A percentile compares a stretch with the other conserved stretches of the same genome.
Conservation (phyloP, 78 protist species). For the Capsaspora owczarzaki region DNA sequence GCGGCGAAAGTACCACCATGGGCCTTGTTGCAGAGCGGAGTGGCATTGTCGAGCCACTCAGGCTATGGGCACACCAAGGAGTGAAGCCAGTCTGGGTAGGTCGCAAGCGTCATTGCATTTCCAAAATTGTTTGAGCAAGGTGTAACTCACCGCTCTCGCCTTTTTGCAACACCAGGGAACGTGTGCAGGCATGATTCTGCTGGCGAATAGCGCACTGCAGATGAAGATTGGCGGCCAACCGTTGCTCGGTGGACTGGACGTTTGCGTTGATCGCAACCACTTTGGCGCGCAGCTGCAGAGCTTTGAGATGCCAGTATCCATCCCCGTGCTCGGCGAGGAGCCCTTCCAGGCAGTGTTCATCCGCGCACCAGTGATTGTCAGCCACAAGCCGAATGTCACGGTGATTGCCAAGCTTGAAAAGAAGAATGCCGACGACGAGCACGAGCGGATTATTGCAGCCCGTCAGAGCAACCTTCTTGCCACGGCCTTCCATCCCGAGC, state of each 20-base stretch:
- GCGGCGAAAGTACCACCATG: conserved; percentile 37
- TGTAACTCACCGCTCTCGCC: too few species aligned
- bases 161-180: conserved; percentile 57
- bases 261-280: conserved; percentile 47
- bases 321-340: neutral
- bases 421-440: neutral
- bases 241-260: conserved; percentile 54
- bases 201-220: conserved; percentile 34
- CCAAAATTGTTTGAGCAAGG: neutral
- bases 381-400: neutral
- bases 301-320: conserved; percentile 20
- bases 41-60: neutral
- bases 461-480: conserved; percentile 36
- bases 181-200: conserved; percentile 64
- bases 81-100: neutral
- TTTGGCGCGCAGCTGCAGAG: conserved; percentile 69
- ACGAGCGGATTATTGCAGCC: neutral
- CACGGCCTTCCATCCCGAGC: conserved; percentile 66
- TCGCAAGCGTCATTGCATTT: too few species aligned
- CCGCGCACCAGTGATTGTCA: conserved; percentile 25
- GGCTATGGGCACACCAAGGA: too few species aligned
- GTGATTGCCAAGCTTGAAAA: neutral
- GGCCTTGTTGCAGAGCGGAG: conserved; percentile 14
- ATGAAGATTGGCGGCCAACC: conserved; percentile 44
- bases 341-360: conserved; percentile 31